Conservation (phyloP, 352 stramenopile species). For the Globisporangium splendens region DNA sequence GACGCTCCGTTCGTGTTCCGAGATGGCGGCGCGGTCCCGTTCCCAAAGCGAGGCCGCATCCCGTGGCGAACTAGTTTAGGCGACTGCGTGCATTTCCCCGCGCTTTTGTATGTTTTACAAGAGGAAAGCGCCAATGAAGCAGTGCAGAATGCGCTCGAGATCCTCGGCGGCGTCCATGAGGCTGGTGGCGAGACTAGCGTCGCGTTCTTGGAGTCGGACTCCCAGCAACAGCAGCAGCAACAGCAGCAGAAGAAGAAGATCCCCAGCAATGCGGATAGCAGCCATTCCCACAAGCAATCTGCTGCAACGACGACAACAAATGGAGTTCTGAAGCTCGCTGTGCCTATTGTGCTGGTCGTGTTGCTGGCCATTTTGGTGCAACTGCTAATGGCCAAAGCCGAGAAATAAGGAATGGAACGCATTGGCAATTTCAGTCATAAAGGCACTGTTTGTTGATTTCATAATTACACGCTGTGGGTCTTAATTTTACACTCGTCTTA, state of each 20-base stretch:
- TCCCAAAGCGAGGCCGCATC: constrained; percentile 44
- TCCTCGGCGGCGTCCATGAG: constrained; percentile 27
- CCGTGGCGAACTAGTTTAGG: constrained; percentile 28
- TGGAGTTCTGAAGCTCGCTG: constrained; percentile 6
- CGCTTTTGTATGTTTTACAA: constrained; percentile 45
- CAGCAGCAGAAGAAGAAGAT: constrained; percentile 14
- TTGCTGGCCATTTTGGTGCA: constrained; percentile 2
- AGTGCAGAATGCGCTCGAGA: constrained; percentile 57
- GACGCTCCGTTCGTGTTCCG: constrained; percentile 23
- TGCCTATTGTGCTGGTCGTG: constrained; percentile 32
- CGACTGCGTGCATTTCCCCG: constrained; percentile 16
- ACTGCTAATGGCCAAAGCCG: too few species aligned
- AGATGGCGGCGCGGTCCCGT: constrained; percentile 27
- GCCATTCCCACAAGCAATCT: constrained; percentile 5
- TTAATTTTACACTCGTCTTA: constrained; percentile 18
- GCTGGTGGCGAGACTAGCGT: constrained; percentile 9
- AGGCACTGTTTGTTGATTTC: too few species aligned
- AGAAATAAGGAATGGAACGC: too few species aligned
- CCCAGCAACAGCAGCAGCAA: constrained; percentile 6
- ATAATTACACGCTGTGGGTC: too few species aligned
- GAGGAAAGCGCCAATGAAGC: constrained; percentile 25
- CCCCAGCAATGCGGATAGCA: constrained; percentile 9
- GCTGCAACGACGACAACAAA: not conserved
- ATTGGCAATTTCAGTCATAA: too few species aligned
- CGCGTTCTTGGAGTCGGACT: constrained; percentile 14